These are phyloP conservation scores for Diutina sp. DNA, from an alignment of 1,139 yeast genomes.

Conservation along the genomic window DNA sequence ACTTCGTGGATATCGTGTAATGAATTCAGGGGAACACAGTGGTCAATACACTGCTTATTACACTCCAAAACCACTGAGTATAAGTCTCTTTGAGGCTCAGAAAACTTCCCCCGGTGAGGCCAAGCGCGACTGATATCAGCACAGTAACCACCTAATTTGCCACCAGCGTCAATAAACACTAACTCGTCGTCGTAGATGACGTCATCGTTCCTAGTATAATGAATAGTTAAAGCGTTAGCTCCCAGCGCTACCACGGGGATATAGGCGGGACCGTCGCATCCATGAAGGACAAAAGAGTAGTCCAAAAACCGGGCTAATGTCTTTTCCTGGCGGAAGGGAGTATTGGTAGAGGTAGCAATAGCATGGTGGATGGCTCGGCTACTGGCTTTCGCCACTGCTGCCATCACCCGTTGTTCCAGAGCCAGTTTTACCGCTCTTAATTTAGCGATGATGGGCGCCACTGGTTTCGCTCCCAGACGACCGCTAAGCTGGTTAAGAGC, in stretches of 20 bases:
- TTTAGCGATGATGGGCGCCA: constrained; percentile 37
- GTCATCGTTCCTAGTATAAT: constrained; percentile 84
- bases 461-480: constrained; percentile 27
- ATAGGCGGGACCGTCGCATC: constrained; percentile 84
- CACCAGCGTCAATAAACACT: constrained; percentile 94
- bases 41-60: constrained; percentile 63
- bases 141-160: constrained; percentile 85
- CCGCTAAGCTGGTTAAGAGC: constrained; percentile 12
- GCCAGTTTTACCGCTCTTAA: constrained; percentile 62
- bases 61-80: constrained; percentile 82
- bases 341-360: constrained; percentile 28
- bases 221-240: constrained; percentile 71
- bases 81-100: constrained; percentile 69
- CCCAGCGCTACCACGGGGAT: constrained; percentile 97
- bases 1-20: constrained; percentile 67
- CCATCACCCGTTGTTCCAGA: constrained; percentile 67
- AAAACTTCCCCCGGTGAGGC: constrained; percentile 70
- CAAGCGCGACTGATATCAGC: constrained; percentile 94
- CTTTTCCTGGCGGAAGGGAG: constrained; percentile 49
- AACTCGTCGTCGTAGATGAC: constrained; percentile 60
- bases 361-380: constrained; percentile 79
- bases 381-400: constrained; percentile 71
- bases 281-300: constrained; percentile 70
- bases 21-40: constrained; percentile 48
- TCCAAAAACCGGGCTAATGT: constrained; percentile 74